Evolutionary conservation across 768 basidiomycete species (phyloP), one percentile per base, ranked within the genome.

Genomic region (Multifurca ochricompacta): DNA sequence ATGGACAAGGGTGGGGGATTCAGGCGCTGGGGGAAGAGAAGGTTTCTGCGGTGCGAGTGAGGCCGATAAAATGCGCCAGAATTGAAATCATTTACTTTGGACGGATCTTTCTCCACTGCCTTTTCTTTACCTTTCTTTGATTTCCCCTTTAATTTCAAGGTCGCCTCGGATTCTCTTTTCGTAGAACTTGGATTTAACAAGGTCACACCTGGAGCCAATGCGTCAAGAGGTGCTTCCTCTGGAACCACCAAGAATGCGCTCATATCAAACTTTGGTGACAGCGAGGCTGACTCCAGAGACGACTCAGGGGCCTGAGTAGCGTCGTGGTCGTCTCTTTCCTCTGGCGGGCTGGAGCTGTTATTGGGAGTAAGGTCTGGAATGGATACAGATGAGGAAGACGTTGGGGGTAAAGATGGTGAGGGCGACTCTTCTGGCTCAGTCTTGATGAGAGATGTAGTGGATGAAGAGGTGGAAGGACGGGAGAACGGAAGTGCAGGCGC

Each of bases 331-430:
- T 62, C 61, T 2, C 9, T 36, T 19, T 57, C 56, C 40, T 52
- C 59, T 13, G 46, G 42, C 11, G 62, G 62, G 28, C 62, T 63
- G n/a, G 62, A 63, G 46, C 59, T 63, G 37, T 54, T 53, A 41
- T 63, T 63, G 4, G 62, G 62, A 23, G 56, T 63, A 28, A 63
- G 59, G 1, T 50, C 54, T 25, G 62, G 62, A 14, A 62, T 34
- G 32, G 60, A 62, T 6, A 27, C 31, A 3, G 61, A 60, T 3
- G 59, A 60, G 18, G 50, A 56, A 13, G 60, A 62, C 8, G 59
- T 49, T 14, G 53, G 59, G 4, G 51, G 46, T 3, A 52, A 47
- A 7, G 61, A 56, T 25, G 61, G 59, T 19, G 59, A 54, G 4
- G 55, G 59, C 5, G 54, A 51, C 32, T 53, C 56, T 40, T 61